Conservation (phyloP, 2,329 filamentous ascomycete genomes). For the Pseudomassariella vexata region DNA sequence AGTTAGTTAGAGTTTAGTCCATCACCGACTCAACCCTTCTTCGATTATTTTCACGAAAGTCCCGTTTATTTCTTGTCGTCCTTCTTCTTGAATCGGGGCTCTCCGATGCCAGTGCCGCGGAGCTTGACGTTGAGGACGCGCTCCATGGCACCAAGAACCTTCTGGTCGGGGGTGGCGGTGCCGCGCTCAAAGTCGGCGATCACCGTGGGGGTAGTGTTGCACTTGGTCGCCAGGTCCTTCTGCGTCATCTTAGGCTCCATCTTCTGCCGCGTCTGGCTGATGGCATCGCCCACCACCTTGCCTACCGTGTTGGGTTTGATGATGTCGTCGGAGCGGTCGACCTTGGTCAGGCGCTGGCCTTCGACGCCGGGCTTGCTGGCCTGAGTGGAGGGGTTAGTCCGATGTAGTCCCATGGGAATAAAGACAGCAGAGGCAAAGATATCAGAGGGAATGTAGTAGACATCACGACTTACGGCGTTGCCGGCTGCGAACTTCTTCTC, state of each 20-base stretch:
- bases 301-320: slow-evolving; percentile 94
- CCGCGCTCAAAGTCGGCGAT: slow-evolving; percentile 84
- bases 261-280: slow-evolving; percentile 71
- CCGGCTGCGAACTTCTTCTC: slow-evolving; percentile 85
- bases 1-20: too few species aligned
- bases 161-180: slow-evolving; percentile 73
- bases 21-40: slow-evolving; percentile 1
- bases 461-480: slow-evolving; percentile 70
- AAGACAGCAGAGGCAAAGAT: slow-evolving; percentile 3
- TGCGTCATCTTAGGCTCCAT: slow-evolving; percentile 95
- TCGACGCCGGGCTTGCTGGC: slow-evolving; percentile 54
- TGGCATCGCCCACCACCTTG: slow-evolving; percentile 73
- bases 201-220: slow-evolving; percentile 76
- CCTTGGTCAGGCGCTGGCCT: slow-evolving; percentile 94
- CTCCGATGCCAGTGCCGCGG: slow-evolving; percentile 77
- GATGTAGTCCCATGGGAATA: not conserved
- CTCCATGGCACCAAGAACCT: slow-evolving; percentile 73
- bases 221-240: slow-evolving; percentile 78
- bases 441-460: not conserved
- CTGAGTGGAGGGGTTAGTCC: slow-evolving; percentile 19
- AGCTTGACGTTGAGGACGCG: slow-evolving; percentile 82
- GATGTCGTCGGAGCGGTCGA: slow-evolving; percentile 95
- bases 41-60: too few species aligned
- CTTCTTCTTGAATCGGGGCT: slow-evolving; percentile 61
- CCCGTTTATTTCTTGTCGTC: slow-evolving; percentile 1